These are phyloP conservation scores for Lathyrus sativus DNA, from an alignment of 306 rosid species.

Conservation along the genomic window DNA sequence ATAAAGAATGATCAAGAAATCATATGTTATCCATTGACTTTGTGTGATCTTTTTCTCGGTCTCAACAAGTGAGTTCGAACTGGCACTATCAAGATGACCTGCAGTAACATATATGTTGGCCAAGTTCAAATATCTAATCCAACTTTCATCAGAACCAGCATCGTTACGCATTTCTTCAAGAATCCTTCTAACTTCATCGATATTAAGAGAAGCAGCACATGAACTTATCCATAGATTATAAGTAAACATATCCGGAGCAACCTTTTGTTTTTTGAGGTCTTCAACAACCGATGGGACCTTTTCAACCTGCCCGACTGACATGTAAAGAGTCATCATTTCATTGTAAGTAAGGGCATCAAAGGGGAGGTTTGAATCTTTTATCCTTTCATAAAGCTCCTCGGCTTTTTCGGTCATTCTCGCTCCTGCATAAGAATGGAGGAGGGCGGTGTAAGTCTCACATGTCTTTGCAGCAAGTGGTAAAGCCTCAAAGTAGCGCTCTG, in stretches of 20 bases:
- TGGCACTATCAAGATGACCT: conserved; percentile 57
- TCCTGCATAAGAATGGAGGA: conserved; percentile 82
- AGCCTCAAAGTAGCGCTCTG: conserved; percentile 89
- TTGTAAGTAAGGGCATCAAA: conserved; percentile 74
- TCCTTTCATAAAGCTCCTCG: conserved; percentile 67
- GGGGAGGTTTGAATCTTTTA: conserved; percentile 57
- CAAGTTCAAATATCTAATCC: conserved; percentile 71
- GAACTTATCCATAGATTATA: conserved; percentile 94
- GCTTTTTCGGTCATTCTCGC: conserved; percentile 80
- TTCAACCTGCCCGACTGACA: conserved; percentile 83
- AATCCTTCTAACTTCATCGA: conserved; percentile 62
- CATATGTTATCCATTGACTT: conserved; percentile 89
- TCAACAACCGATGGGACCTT: conserved; percentile 71
- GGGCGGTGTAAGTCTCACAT: conserved; percentile 78
- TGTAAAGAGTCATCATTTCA: conserved; percentile 93
- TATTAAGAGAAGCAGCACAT: conserved; percentile 68
- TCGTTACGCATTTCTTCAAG: conserved; percentile 68
- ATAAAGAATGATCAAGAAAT: conserved; percentile 84
- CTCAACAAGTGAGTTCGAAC: conserved; percentile 60
- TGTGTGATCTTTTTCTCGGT: conserved; percentile 69
- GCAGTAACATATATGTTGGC: conserved; percentile 56
- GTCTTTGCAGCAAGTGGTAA: conserved; percentile 66
- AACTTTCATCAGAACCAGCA: conserved; percentile 59
- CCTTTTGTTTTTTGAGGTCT: conserved; percentile 63
- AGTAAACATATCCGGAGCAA: conserved; percentile 79